Conservation (phyloP, 2,329 filamentous ascomycete genomes). For the Coleophoma eucalyptorum region DNA sequence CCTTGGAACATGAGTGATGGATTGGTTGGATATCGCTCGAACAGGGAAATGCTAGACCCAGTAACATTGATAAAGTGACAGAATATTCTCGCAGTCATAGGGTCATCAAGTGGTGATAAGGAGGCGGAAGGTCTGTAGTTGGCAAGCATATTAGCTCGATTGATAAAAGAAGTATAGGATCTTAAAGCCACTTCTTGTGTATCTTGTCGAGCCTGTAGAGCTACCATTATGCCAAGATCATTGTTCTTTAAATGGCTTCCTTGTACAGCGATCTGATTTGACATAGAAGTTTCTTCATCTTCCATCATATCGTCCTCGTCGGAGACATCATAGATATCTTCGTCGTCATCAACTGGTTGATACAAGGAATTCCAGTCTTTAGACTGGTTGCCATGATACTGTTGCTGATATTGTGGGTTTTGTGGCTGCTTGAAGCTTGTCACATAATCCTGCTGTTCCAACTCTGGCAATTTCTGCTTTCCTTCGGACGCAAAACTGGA, state of each 20-base stretch:
- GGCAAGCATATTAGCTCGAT: constrained; percentile 46
- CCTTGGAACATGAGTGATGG: constrained; percentile 63
- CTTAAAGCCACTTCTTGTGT: constrained; percentile 31
- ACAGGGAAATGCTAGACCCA: constrained; percentile 80
- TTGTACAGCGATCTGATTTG: constrained; percentile 30
- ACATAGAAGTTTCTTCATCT: constrained; percentile 46
- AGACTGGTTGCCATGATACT: no score
- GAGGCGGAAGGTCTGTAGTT: constrained; percentile 63
- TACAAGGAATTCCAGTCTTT: no score
- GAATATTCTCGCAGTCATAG: constrained; percentile 78
- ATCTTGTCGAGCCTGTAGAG: constrained; percentile 23
- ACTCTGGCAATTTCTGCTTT: no score
- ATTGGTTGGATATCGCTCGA: constrained; percentile 77
- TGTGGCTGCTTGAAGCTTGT: no score
- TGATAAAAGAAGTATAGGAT: constrained; percentile 40
- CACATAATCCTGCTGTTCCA: no score
- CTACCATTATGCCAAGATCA: constrained; percentile 23
- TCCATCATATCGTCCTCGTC: constrained; percentile 62
- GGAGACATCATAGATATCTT: constrained; percentile 44
- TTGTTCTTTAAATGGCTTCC: constrained; percentile 29
- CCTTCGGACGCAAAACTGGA: no score
- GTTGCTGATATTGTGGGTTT: no score
- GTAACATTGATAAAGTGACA: constrained; percentile 90
- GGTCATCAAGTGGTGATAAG: constrained; percentile 73
- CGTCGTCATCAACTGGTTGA: constrained; percentile 17